Percentiles rank a stretch among this genome's conserved stretches.
Conservation (phyloP, 805 yeast genomes). For the Saccharomycopsis sp. region DNA sequence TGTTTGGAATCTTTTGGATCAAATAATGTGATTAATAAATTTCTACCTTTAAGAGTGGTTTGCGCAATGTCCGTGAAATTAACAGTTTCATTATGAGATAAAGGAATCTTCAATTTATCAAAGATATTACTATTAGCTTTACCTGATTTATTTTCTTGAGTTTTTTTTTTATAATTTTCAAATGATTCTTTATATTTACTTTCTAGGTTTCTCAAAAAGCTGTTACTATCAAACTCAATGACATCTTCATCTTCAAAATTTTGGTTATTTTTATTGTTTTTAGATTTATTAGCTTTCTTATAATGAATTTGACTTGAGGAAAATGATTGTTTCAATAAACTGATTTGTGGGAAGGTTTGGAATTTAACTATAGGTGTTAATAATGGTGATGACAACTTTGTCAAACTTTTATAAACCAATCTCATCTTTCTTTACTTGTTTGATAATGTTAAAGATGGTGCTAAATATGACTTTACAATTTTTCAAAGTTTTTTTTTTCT, state of each 20-base stretch:
- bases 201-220: slow-evolving; percentile 28
- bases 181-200: slow-evolving; percentile 37
- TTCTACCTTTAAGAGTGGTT: slow-evolving; percentile 50
- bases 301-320: too few relatives aligned
- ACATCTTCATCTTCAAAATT: slow-evolving; percentile 12
- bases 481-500: too few relatives aligned
- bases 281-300: too few relatives aligned
- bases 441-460: too few relatives aligned
- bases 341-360: too few relatives aligned
- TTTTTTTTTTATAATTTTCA: slow-evolving; percentile 41
- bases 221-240: slow-evolving; percentile 9
- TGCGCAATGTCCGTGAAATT: slow-evolving; percentile 60
- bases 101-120: slow-evolving; percentile 42
- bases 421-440: too few relatives aligned
- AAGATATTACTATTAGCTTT: slow-evolving; percentile 57
- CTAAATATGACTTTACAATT: too few relatives aligned
- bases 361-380: too few relatives aligned
- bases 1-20: slow-evolving; percentile 68
- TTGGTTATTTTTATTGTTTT: neutral
- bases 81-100: slow-evolving; percentile 34
- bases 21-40: slow-evolving; percentile 70
- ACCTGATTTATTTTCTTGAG: slow-evolving; percentile 60
- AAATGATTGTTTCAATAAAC: too few relatives aligned
- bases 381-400: too few relatives aligned
- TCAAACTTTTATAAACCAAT: too few relatives aligned